Evolutionary conservation across 1,284 basidiomycete genomes (phyloP).

Genomic region (Cystobasidiaceae sp.): DNA sequence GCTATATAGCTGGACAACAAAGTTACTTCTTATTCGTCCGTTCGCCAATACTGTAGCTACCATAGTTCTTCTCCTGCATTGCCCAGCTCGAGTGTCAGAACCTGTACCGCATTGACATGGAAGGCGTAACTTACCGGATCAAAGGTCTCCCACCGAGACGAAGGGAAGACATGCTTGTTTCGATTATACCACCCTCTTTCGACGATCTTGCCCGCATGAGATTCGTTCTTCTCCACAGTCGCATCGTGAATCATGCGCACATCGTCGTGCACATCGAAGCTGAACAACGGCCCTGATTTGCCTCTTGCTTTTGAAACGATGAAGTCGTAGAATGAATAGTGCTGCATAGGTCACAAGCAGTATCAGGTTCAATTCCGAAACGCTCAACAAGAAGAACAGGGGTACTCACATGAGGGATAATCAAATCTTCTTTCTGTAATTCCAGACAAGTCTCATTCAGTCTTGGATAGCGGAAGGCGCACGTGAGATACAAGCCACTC

Average conservation of each 20-base stretch:
- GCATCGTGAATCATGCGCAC: constrained; percentile 92
- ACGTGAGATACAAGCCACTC: constrained; percentile 37
- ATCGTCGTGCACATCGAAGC: constrained; percentile 98
- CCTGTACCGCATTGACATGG: background rate
- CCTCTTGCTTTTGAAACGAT: constrained; percentile 97
- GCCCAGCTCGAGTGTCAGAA: no score
- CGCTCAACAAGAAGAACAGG: background rate
- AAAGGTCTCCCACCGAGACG: constrained; percentile 53
- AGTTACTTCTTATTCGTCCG: background rate
- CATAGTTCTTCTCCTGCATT: background rate
- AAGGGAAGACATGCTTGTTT: constrained; percentile 96
- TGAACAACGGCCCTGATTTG: constrained; percentile 95
- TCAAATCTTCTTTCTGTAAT: constrained; percentile 73
- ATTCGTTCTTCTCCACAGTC: constrained; percentile 90
- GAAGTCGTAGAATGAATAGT: constrained; percentile 94
- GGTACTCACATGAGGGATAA: constrained; percentile 76
- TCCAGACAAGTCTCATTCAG: background rate
- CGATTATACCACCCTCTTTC: constrained; percentile 92
- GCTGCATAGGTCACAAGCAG: constrained; percentile 53
- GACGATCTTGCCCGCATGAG: constrained; percentile 97
- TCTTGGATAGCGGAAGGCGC: background rate
- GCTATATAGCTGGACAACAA: background rate
- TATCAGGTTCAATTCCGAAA: background rate
- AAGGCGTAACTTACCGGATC: constrained; percentile 87
- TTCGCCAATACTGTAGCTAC: background rate